Evolutionary conservation across 768 basidiomycete species (phyloP).

Genomic region (Russula compacta): DNA sequence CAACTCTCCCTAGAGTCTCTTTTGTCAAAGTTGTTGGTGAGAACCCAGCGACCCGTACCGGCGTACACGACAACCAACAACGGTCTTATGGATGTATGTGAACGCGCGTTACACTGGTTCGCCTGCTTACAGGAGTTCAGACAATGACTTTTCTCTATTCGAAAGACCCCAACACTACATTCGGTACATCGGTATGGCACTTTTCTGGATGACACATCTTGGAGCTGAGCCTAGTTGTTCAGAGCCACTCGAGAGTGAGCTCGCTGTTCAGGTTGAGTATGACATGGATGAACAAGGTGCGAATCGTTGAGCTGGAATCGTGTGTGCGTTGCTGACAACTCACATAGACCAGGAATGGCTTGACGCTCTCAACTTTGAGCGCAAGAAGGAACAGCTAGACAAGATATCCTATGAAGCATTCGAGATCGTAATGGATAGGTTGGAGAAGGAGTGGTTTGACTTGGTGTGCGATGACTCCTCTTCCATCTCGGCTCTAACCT

Average conservation of each 20-base stretch:
- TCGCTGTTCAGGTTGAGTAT: constrained; percentile 92
- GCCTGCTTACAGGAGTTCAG: constrained; percentile 27
- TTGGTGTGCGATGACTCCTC: constrained; percentile 45
- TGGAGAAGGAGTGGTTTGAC: constrained; percentile 99
- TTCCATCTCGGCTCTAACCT: not conserved
- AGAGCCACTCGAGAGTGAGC: constrained; percentile 91
- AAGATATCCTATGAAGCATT: constrained; percentile 77
- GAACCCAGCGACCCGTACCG: constrained; percentile 41
- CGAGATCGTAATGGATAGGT: constrained; percentile 92
- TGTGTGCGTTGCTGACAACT: not conserved
- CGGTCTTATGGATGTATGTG: constrained; percentile 35
- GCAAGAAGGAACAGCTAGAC: constrained; percentile 66
- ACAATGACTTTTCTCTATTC: constrained; percentile 65
- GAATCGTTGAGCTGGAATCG: constrained; percentile 3
- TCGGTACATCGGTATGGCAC: constrained; percentile 72
- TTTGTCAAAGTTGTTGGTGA: constrained; percentile 8
- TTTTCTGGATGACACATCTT: not conserved
- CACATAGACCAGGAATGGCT: constrained; percentile 90
- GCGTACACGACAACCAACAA: constrained; percentile 51
- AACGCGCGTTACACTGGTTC: not conserved
- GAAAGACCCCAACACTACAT: constrained; percentile 78
- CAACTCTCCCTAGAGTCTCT: constrained; percentile 16
- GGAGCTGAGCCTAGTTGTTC: constrained; percentile 5
- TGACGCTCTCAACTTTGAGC: constrained; percentile 70
- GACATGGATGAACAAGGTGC: constrained; percentile 99